Evolutionary conservation across 2,329 filamentous ascomycete species (phyloP), one percentile per base, ranked within the genome.

Genomic region (Fusarium hainanense): DNA sequence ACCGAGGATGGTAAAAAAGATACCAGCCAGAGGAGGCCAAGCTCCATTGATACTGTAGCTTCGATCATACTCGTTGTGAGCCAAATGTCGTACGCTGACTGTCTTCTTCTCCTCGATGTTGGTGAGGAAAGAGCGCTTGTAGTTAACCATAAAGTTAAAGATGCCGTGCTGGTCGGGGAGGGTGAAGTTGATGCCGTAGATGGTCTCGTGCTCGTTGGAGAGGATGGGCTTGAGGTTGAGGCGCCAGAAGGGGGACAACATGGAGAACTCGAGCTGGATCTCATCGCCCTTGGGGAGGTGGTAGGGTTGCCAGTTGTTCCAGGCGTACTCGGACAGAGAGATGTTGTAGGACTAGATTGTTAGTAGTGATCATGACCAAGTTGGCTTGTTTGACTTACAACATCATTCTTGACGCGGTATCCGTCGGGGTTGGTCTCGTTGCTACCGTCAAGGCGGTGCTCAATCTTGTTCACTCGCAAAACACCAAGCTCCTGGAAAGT

Each of bases 141-240:
- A 98, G 86, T 98, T 97, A 81, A 98, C 87, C 78, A 91, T 89
- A 87, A 99, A 98, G 84, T 97, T 97, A 87, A 98, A 99, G 82
- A 99, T 98, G 78, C 96, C 96, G 83, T 99, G 96, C 82, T 99
- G 96, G 79, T 99, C 96, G 7, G 96, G 96, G 6, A 95, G 87
- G 69, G 86, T 92, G 82, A 99, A 98, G 25, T 88, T 86, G 47
- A 88, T 86, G 68, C 87, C 86, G 84, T 91, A 99, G 66, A 92
- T 86, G 51, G 92, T 90, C 69, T 90, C 89, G 74, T 93, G 90
- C 57, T 85, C 80, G 3, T 89, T 91, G 27, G 84, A 85, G 32
- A 82, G 80, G 12, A 84, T 79, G 16, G 88, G 87, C 11, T 83
- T 75, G 32, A 99, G 89, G 63, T 89, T 85, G 34, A 98, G 87